Evolutionary conservation across 345 rosid species (phyloP), one percentile per base, ranked within the genome.

Genomic region (Populus ilicifolia): DNA sequence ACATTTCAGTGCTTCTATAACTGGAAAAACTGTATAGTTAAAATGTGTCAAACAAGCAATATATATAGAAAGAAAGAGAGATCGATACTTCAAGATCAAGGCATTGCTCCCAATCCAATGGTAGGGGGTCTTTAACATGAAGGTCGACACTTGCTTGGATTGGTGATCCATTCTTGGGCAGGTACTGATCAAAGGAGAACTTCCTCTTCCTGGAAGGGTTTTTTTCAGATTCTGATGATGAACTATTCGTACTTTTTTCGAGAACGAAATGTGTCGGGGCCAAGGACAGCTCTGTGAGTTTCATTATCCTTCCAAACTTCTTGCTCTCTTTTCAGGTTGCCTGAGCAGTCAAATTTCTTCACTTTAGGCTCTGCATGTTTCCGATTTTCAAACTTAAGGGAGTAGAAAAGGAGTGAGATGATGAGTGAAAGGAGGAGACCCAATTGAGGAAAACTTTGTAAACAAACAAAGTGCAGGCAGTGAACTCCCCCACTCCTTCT

Each of bases 31-130:
- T 43, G 46, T 43, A 43, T 43, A 43, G 13, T 10, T 43, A 43
- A 43, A 43, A 43, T 14, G 59, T 41, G 73, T 13, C 64, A 59
- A 59, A 23, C 43, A 33, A 21, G 8, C 10, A 67, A 67, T 1
- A 8, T 16, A 67, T 20, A 39, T 0, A 64, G 70, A 75, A 52
- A 64, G 46, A 80, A 44, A 75, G 54, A 70, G 68, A 67, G 39
- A 25, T 25, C 50, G 33, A 41, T 79, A 87, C 89, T 73, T 85
- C 71, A 77, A 85, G 88, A 77, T 87, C 87, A 65, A 87, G 88
- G 80, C 88, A 87, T 75, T 84, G 90, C 77, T 87, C 90, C 88
- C 90, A 87, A 36, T 83, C 88, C n/a, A 75, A 43, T 13, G 90
- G 90, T 1, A 87, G 83, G 44, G 84, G 87, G 63, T 79, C 82